Evolutionary conservation across 164 flowering plant genomes (phyloP), one percentile per base, ranked within the genome.

Genomic region (Dillenia turbinata): DNA sequence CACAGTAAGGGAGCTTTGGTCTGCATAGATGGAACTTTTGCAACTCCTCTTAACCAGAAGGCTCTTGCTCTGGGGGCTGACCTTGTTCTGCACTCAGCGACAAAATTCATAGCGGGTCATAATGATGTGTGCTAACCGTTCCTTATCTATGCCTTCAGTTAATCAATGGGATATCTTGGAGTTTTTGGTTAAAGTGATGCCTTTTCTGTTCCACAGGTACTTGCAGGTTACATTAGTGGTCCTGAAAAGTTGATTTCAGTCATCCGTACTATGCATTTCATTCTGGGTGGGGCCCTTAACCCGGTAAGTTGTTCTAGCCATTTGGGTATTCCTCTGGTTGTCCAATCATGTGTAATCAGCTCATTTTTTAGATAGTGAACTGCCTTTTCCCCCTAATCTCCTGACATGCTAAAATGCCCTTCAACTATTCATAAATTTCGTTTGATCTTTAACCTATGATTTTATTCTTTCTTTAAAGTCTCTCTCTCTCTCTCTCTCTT

Each of bases 1-100:
- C 99, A 87, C 66, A 74, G 68, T 24, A 85, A 86, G 69, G 97
- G 99, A 61, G 81, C 96, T 57, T 56, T 89, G 67, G 96, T 95
- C 50, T 85, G 92, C 69, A 78, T 91, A 22, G 99, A 95, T 73
- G 96, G 96, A 26, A 91, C 99, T 47, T 84, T 92, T 76, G 96
- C 97, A n/a, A 88, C 97, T 50, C 92, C 99, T 61, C 64, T 95
- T 51, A 95, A 95, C 78, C 99, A 95, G 81, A 89, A 92, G 74
- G 90, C 96, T 65, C 81, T 91, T 66, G 81, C 92, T 15, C 89
- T 88, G 75, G 99, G 99, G 14, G 99, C 99, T 66, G 99, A 95
- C 61, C 73, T 95, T 73, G 85, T 95, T 70, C 57, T 92, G 62
- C 96, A 95, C 73, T 95, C 99, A 57, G 89, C 84, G 48, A 95